These are phyloP conservation scores for Termitomyces sp. DNA, from an alignment of 768 basidiomycete genomes.

Conservation along the genomic window DNA sequence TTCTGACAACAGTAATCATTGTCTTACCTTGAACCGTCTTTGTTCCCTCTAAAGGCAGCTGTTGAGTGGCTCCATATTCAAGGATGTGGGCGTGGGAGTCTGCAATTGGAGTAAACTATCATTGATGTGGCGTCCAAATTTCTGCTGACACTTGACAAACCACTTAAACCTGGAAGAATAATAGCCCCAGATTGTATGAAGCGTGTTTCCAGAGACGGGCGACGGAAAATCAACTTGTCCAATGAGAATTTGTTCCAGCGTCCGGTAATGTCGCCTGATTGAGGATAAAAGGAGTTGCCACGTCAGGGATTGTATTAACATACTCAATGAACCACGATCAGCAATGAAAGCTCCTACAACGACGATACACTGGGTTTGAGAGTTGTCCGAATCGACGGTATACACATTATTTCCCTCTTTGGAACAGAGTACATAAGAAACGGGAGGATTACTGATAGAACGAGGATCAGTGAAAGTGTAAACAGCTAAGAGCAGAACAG, in stretches of 20 bases:
- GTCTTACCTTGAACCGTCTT: conserved; percentile 49
- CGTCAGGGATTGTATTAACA: conserved; percentile 16
- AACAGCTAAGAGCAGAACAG: conserved; percentile 9
- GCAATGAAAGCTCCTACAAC: conserved; percentile 45
- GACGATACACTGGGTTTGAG: conserved; percentile 59
- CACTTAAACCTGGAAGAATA: conserved; percentile 68
- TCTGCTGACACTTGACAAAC: conserved; percentile 33
- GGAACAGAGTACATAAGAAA: conserved; percentile 60
- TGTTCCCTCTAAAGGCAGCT: conserved; percentile 62
- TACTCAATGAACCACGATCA: conserved; percentile 54
- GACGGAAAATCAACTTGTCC: conserved; percentile 14
- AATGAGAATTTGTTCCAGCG: conserved; percentile 30
- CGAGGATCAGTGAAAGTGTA: conserved; percentile 10
- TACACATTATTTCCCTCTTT: conserved; percentile 48
- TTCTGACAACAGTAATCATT: neutral
- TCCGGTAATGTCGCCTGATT: conserved; percentile 35
- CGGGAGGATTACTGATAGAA: neutral
- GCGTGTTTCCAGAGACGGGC: conserved; percentile 32
- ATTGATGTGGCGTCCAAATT: conserved; percentile 4
- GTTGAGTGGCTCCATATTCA: conserved; percentile 66
- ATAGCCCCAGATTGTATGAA: conserved; percentile 53
- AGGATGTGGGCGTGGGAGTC: conserved; percentile 80
- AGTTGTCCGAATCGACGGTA: conserved; percentile 54
- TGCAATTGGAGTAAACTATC: conserved; percentile 19
- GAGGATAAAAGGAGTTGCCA: conserved; percentile 1